Conservation (phyloP, 176 grass and related monocot genomes). For the Metroxylon sagu region DNA sequence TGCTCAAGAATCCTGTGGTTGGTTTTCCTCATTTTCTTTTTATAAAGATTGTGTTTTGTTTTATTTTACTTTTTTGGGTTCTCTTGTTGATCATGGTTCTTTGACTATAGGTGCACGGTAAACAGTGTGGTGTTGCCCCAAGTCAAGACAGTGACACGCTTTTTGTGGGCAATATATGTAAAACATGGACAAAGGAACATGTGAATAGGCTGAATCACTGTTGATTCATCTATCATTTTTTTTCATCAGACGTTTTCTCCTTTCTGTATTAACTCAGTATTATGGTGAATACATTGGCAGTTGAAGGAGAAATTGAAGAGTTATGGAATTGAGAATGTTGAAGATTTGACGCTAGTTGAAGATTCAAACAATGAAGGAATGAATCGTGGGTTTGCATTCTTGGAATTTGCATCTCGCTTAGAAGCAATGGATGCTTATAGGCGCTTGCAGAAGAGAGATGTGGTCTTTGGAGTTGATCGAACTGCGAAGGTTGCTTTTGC, state of each 20-base stretch:
- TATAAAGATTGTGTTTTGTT: neutral
- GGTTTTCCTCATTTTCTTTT: slow-evolving; percentile 13
- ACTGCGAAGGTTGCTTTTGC: slow-evolving; percentile 93
- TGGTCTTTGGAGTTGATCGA: slow-evolving; percentile 75
- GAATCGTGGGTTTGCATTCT: slow-evolving; percentile 91
- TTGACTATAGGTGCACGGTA: slow-evolving; percentile 57
- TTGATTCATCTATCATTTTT: slow-evolving; percentile 10
- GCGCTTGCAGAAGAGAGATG: slow-evolving; percentile 72
- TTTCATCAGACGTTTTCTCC: neutral
- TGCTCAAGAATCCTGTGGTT: slow-evolving; percentile 71
- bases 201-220: slow-evolving; percentile 27
- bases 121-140: slow-evolving; percentile 81
- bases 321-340: slow-evolving; percentile 76
- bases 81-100: slow-evolving; percentile 17
- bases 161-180: slow-evolving; percentile 95
- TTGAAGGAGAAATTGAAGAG: slow-evolving; percentile 83
- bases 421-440: slow-evolving; percentile 88
- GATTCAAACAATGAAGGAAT: slow-evolving; percentile 72
- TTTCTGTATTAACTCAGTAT: neutral
- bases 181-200: slow-evolving; percentile 90
- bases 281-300: slow-evolving; percentile 26
- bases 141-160: slow-evolving; percentile 92
- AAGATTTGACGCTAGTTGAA: slow-evolving; percentile 62
- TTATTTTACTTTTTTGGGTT: neutral
- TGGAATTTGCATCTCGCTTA: slow-evolving; percentile 83